These are phyloP conservation scores for Teratosphaeria viscida DNA, from an alignment of 2,329 filamentous ascomycete genomes.

Conservation along the genomic window DNA sequence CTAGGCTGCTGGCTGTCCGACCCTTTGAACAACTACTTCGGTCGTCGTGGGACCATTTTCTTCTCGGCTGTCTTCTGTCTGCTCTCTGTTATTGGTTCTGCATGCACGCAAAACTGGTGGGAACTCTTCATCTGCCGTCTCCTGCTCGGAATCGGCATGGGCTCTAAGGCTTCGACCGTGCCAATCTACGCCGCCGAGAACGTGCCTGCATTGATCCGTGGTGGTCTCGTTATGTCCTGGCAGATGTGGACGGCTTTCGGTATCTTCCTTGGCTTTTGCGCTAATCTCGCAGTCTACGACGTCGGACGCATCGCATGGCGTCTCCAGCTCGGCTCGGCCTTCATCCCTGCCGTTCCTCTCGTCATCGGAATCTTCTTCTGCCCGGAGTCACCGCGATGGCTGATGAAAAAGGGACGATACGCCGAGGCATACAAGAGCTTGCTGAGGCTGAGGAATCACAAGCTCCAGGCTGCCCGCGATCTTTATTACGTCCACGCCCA, in stretches of 20 bases:
- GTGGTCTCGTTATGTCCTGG: constrained; percentile 44
- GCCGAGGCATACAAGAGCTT: constrained; percentile 41
- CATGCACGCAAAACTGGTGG: constrained; percentile 45
- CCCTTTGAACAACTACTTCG: constrained; percentile 20
- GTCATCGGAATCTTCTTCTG: constrained; percentile 31
- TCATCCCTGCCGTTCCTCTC: constrained; percentile 38
- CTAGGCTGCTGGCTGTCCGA: constrained; percentile 28
- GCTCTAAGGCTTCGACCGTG: constrained; percentile 34
- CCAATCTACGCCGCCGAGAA: constrained; percentile 46
- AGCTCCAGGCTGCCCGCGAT: constrained; percentile 45
- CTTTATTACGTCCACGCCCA: constrained; percentile 39
- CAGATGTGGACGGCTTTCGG: constrained; percentile 33
- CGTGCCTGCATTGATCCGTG: constrained; percentile 40
- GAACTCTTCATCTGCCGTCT: constrained; percentile 23
- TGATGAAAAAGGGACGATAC: constrained; percentile 37
- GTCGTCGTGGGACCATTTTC: constrained; percentile 30
- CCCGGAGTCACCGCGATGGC: constrained; percentile 32
- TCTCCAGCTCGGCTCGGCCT: constrained; percentile 37
- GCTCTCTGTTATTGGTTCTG: constrained; percentile 59
- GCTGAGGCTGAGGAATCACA: constrained; percentile 35
- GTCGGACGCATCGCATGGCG: constrained; percentile 32
- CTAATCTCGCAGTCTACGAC: constrained; percentile 32
- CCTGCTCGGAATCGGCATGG: constrained; percentile 34
- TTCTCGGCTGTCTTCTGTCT: constrained; percentile 45
- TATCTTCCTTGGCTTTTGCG: constrained; percentile 35